Percentiles rank a stretch among this genome's conserved stretches.
These are phyloP conservation scores for Cryptosporidium sp. DNA, from an alignment of 169 alveolate genomes.

Conservation along the genomic window DNA sequence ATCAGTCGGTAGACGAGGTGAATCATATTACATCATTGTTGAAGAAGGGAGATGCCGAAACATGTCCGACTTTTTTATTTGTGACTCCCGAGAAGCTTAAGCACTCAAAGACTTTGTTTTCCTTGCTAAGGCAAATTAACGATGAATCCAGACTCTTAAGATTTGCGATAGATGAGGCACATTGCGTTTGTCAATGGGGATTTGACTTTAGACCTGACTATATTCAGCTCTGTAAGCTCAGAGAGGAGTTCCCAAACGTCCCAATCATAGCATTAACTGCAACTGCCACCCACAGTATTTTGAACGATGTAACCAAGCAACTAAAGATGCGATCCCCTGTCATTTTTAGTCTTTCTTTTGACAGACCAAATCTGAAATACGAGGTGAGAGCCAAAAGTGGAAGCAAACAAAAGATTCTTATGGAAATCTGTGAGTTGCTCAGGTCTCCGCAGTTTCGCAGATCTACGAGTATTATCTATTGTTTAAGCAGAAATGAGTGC, in stretches of 20 bases:
- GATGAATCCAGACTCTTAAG: conserved; percentile 86
- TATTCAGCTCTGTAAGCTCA: conserved; percentile 86
- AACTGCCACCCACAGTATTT: conserved; percentile 94
- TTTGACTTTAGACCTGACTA: conserved; percentile 98
- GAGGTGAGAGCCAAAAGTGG: conserved; percentile 77
- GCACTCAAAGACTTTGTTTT: conserved; percentile 83
- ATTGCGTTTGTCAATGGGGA: conserved; percentile 99
- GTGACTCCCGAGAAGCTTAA: conserved; percentile 95
- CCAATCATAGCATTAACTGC: conserved; percentile 98
- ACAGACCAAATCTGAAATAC: conserved; percentile 89
- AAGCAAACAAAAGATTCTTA: conserved; percentile 77
- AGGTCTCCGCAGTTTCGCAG: conserved; percentile 36
- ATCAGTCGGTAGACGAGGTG: conserved; percentile 70
- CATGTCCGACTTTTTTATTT: conserved; percentile 82
- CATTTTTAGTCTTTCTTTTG: conserved; percentile 87
- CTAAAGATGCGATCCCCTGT: conserved; percentile 84
- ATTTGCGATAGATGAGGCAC: conserved; percentile 99
- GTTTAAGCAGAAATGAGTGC: conserved; percentile 94
- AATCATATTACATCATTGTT: background rate
- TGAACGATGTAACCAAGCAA: conserved; percentile 85
- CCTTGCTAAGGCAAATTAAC: conserved; percentile 83
- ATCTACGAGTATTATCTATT: conserved; percentile 92
- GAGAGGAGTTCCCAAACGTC: conserved; percentile 89
- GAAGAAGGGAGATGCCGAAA: conserved; percentile 12
- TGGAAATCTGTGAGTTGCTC: conserved; percentile 83